A percentile compares a stretch with the other conserved stretches of the same genome.
phyloP scores from a whole-genome alignment of 2,329 filamentous ascomycete genomes.

The Sarocladiaceae sp. region DNA sequence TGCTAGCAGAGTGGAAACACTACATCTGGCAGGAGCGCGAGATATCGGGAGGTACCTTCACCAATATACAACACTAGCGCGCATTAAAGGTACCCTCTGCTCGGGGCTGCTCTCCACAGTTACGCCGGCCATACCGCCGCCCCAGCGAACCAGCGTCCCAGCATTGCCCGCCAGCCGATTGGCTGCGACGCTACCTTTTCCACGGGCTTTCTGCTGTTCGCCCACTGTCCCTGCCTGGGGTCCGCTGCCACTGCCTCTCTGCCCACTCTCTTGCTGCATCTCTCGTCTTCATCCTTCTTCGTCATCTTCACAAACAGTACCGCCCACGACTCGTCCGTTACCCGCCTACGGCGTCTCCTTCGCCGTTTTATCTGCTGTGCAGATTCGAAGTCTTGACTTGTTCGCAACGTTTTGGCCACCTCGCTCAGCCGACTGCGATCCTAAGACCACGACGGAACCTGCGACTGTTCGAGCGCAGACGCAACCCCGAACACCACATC shows the following conservation, averaged over 20 bases:
- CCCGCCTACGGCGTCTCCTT: neutral
- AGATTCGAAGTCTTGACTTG: neutral
- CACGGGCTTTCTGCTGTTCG: slow-evolving; percentile 14
- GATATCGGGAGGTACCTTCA: neutral
- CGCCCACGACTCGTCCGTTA: neutral
- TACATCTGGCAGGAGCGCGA: slow-evolving; percentile 2
- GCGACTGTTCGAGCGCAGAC: too few species aligned
- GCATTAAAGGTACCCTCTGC: slow-evolving; percentile 9
- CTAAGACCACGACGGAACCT: too few species aligned
- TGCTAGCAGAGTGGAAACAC: slow-evolving; percentile 6
- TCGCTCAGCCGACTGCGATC: neutral
- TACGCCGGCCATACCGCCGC: slow-evolving; percentile 55
- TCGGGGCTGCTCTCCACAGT: slow-evolving; percentile 43
- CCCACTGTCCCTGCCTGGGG: slow-evolving; percentile 5
- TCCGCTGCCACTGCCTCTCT: slow-evolving; percentile 1
- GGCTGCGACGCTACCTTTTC: slow-evolving; percentile 13
- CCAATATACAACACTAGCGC: neutral
- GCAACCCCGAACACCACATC: too few species aligned
- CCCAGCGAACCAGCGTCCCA: slow-evolving; percentile 30
- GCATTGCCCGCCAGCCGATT: slow-evolving; percentile 7
- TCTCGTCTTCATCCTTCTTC: slow-evolving; percentile 5
- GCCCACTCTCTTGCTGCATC: slow-evolving; percentile 1
- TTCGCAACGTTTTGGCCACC: neutral
- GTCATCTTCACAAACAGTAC: neutral
- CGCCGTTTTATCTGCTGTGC: neutral